Evolutionary conservation across 805 yeast species (phyloP), one percentile per base, ranked within the genome.

Genomic region (Clavispora santaluciae): DNA sequence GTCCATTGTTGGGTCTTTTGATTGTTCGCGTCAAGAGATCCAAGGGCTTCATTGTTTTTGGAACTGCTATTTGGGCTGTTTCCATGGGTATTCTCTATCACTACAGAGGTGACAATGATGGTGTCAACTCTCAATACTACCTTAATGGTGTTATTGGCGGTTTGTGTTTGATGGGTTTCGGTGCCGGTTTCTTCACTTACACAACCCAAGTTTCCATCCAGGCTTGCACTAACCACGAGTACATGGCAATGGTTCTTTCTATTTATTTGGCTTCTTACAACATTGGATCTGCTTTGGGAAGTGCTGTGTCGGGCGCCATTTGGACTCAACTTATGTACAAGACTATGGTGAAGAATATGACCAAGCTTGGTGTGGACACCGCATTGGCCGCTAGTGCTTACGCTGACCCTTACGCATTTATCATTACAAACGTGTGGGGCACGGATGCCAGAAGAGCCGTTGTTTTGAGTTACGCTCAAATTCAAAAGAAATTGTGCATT

Each of bases 171-270:
- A 60, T 81, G 48, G 90, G 90, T 50, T 72, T 84, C 43, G 89
- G 87, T 51, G 86, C 86, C 33, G 86, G 86, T 13, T 76, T 83
- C 59, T 79, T 82, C 67, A 78, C 84, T 12, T 81, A 79, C 52
- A 72, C 83, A 4, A 69, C 79, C 9, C 84, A 79, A 55, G 78
- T 78, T 5, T 72, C 83, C 33, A 72, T 79, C 46, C 79, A 77
- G 54, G 68, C 86, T 0, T 67, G 76, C 42, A 72, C 78, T 25
- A 72, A 66, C 48, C 89, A 81, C 60, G 81, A 77, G 54, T 71
- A 75, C 59, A 74, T 81, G 79, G 86, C 85, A 9, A 72, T 76
- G 35, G 71, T 76, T 24, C 72, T 80, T 33, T 72, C 86, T 2
- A 58, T 80, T 30, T 78, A 75, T 60, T 66, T 78, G 49, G 69